Conservation (phyloP, 2,329 filamentous ascomycete species). For the Ceratocystis cacaofunesta region DNA sequence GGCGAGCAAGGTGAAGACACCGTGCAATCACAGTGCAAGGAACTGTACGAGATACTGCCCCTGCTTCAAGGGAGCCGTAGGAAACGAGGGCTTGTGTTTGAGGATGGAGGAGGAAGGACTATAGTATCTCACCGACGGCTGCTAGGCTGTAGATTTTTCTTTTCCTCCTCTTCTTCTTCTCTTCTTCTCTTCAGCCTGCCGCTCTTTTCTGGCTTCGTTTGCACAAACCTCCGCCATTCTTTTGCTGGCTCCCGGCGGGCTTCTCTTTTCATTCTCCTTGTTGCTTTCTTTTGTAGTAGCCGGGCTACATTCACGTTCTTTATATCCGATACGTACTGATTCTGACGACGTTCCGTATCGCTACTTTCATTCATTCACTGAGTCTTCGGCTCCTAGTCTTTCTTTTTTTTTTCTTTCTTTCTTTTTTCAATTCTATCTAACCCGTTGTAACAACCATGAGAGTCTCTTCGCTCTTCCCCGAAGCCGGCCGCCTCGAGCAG, state of each 20-base stretch:
- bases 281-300: conserved; percentile 12
- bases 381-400: conserved; percentile 3
- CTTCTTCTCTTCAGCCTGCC: conserved; percentile 4
- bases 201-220: conserved; percentile 1
- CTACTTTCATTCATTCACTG: not conserved
- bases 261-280: not conserved
- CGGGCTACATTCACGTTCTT: conserved; percentile 11
- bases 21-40: not conserved
- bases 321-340: not conserved
- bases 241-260: conserved; percentile 13
- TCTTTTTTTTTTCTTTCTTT: not conserved
- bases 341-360: not conserved
- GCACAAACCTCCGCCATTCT: conserved; percentile 1
- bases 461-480: conserved; percentile 6
- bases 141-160: not conserved
- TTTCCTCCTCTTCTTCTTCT: conserved; percentile 1
- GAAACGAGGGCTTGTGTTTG: not conserved
- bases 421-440: not conserved
- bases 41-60: not conserved
- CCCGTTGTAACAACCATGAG: conserved; percentile 6
- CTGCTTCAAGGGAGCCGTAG: not conserved
- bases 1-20: not conserved
- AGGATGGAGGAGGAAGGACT: not conserved
- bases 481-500: conserved; percentile 7
- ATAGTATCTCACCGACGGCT: not conserved